Base-by-base conservation (phyloP, 202 grass and related monocot species). In the Sporobolus alterniflorus region DNA sequence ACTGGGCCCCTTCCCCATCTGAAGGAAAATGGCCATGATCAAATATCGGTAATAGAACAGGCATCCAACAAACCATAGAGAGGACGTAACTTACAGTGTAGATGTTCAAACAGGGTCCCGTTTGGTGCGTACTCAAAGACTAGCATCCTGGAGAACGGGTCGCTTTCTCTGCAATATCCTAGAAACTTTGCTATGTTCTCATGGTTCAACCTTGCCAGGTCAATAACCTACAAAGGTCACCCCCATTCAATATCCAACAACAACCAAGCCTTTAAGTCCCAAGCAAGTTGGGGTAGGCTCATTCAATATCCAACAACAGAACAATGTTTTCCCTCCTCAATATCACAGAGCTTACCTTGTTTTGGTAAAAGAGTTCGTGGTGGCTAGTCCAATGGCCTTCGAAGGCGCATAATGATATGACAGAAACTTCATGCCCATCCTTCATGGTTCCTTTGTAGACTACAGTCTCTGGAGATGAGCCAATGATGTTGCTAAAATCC, bases 401-500 rank as follows among this genome's bases (percentile, higher is more conserved):
- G 11, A 85, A 88, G 43, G 89, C 80, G 9, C 93, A 96, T 50
- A 99, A 75, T 47, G 93, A 92, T 88, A 94, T 90, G 30, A 99
- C 93, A 72, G 93, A 94, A 79, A 94, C 87, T 81, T 99, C 96
- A 60, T 91, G 87, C 11, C 91, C 91, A 81, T 92, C 81, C 55
- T 96, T 96, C 89, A 99, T 91, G 50, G 75, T 99, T 74, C 96
- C 96, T 87, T 99, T 99, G 66, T 99, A 99, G 9, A 99, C 85
- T 71, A 99, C 44, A 24, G 87, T 88, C 75, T 94, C 91, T 14
- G 90, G 84, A 46, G 91, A 81, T 33, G 96, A 94, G 7, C 89
- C 91, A 76, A 99, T 99, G 74, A 99, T 99, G 85, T 99, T 99
- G 88, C 96, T 99, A 74, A 99, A 99, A 89, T 99, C 96, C 77